Evolutionary conservation across 768 basidiomycete species (phyloP).

Genomic region (Paxillus involutus): DNA sequence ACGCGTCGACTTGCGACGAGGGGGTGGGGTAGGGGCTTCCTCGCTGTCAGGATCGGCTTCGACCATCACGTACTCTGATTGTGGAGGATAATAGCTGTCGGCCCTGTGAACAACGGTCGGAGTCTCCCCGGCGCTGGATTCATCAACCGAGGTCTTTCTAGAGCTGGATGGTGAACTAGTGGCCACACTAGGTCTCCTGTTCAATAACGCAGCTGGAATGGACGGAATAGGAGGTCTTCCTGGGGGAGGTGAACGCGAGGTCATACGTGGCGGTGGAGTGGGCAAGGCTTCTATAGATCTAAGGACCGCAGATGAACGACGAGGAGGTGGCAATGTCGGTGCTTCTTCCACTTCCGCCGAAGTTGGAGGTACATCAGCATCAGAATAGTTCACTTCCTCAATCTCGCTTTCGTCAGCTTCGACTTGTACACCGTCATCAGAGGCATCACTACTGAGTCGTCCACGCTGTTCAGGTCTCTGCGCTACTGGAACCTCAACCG

Average conservation of each 20-base stretch:
- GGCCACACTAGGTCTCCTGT: conserved; percentile 40
- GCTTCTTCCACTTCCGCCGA: conserved; percentile 41
- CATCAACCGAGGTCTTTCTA: conserved; percentile 39
- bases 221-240: conserved; percentile 38
- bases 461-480: conserved; percentile 33
- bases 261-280: conserved; percentile 47
- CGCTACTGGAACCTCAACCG: conserved; percentile 6
- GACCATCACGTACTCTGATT: conserved; percentile 64
- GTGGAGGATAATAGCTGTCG: conserved; percentile 16
- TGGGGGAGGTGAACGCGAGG: conserved; percentile 31
- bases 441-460: conserved; percentile 40
- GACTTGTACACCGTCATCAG: conserved; percentile 62
- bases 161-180: conserved; percentile 31
- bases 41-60: conserved; percentile 48
- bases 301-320: conserved; percentile 30
- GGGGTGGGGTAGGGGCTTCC: conserved; percentile 32
- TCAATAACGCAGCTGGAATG: conserved; percentile 29
- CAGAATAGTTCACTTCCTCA: conserved; percentile 64
- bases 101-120: conserved; percentile 3
- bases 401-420: conserved; percentile 75
- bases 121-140: conserved; percentile 10
- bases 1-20: conserved; percentile 40
- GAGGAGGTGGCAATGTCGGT: conserved; percentile 57
- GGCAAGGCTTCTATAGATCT: conserved; percentile 35
- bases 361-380: conserved; percentile 35